Evolutionary conservation across 371 early-diverging fungal species (phyloP).

Genomic region (Circinella minor): DNA sequence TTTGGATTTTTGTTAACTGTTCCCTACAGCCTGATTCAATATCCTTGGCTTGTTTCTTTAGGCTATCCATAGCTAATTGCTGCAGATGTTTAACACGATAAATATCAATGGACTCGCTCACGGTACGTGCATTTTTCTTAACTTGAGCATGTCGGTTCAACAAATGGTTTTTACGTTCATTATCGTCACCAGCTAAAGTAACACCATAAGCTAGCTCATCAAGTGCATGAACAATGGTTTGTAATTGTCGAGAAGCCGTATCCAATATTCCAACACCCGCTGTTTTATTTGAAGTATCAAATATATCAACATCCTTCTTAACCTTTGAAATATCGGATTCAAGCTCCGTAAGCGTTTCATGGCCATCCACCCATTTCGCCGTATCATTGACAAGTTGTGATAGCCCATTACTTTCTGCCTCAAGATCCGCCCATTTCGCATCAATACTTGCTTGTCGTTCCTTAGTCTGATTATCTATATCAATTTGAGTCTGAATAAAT

Average conservation of each 20-base stretch:
- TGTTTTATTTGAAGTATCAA: neutral
- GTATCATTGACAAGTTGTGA: slow-evolving; percentile 3
- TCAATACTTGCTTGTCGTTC: slow-evolving; percentile 18
- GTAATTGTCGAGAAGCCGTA: neutral
- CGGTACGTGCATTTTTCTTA: neutral
- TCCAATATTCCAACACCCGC: neutral
- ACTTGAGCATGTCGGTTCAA: neutral
- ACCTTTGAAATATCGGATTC: neutral
- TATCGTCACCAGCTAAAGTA: neutral
- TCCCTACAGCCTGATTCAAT: neutral
- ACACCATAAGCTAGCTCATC: neutral
- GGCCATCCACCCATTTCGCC: slow-evolving; percentile 11
- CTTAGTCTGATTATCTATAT: slow-evolving; percentile 23
- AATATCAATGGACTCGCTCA: neutral
- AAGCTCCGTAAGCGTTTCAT: slow-evolving; percentile 10
- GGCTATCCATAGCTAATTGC: neutral
- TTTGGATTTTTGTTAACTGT: neutral
- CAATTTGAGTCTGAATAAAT: slow-evolving; percentile 33
- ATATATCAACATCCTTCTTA: neutral
- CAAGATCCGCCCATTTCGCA: slow-evolving; percentile 7
- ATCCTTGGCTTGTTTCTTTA: slow-evolving; percentile 2
- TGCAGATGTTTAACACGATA: neutral
- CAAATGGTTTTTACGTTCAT: neutral
- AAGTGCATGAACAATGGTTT: neutral
- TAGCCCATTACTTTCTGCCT: slow-evolving; percentile 1